Evolutionary conservation across 108 stramenopile species (phyloP), one percentile per base, ranked within the genome.

Genomic region (Cylindrotheca closterium): DNA sequence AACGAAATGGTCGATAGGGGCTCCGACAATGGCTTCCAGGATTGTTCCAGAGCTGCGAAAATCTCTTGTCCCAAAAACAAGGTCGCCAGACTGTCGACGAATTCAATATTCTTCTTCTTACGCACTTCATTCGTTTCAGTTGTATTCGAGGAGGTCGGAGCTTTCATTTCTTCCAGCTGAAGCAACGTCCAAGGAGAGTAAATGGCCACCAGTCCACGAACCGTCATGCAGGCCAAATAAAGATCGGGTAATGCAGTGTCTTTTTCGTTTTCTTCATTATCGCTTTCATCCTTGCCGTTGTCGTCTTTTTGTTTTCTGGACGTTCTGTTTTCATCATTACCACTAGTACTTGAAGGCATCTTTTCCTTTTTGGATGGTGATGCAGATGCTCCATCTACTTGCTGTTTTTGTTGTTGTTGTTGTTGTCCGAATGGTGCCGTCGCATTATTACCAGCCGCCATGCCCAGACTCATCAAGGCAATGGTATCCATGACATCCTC

Each of bases 31-130:
- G 52, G 52, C 7, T 30, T 57, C n/a, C 46, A 51, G 47, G 17
- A n/a, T 23, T 42, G 25, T 51, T 67, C 51, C 30, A 74, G 28
- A 29, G 51, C 28, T 21, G 51, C 21, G 26, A 62, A 55, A 10
- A 74, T n/a, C 4, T 67, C 60, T 19, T 37, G 29, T 8, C 73
- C 73, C 28, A 74, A 51, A 15, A 74, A 50, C 31, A 73, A 58
- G 29, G 28, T 28, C 22, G 73, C 65, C 27, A 74, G 18, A 15
- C 26, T 53, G 7, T 45, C 33, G 18, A 33, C 65, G 18, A 65
- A 29, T n/a, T 60, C 59, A 24, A 62, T 50, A 18, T 68, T n/a
- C 4, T 5, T 5, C 5, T 5, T 51, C 4, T 51, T 51, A n/a
- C 22, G 12, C 18, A 51, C 18, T 17, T 51, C 5, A 23, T 5